Evolutionary conservation across 495 filamentous ascomycete genomes (phyloP).

Genomic region (Terfezia boudieri): DNA sequence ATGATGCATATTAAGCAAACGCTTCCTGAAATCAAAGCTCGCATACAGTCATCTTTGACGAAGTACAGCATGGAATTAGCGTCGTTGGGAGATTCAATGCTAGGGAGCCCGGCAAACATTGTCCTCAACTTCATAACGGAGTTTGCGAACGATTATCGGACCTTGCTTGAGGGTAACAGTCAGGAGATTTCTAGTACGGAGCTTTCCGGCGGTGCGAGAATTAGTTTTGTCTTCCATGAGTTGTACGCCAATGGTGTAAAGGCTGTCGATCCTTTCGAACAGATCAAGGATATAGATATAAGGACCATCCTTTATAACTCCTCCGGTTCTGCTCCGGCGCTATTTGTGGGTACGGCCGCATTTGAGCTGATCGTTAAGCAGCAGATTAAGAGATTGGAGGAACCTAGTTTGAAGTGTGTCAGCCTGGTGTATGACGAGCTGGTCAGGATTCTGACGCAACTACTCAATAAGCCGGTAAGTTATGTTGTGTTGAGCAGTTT

Average conservation of each 20-base stretch:
- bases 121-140: slow-evolving; percentile 97
- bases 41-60: slow-evolving; percentile 75
- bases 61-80: slow-evolving; percentile 72
- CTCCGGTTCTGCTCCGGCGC: slow-evolving; percentile 84
- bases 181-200: slow-evolving; percentile 84
- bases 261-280: slow-evolving; percentile 92
- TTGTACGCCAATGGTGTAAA: slow-evolving; percentile 96
- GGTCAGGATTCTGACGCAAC: slow-evolving; percentile 77
- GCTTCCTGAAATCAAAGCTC: slow-evolving; percentile 89
- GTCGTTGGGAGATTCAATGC: slow-evolving; percentile 76
- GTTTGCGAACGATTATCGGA: slow-evolving; percentile 91
- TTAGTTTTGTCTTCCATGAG: slow-evolving; percentile 98
- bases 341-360: slow-evolving; percentile 93
- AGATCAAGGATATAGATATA: slow-evolving; percentile 95
- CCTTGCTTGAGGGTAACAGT: slow-evolving; percentile 89
- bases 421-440: slow-evolving; percentile 94
- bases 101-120: slow-evolving; percentile 89
- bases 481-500: too few relatives aligned
- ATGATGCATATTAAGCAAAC: slow-evolving; percentile 99
- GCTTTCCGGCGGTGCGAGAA: slow-evolving; percentile 88
- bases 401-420: slow-evolving; percentile 90
- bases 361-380: slow-evolving; percentile 98
- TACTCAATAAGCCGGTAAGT: slow-evolving; percentile 50
- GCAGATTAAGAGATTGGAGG: slow-evolving; percentile 90
- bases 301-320: slow-evolving; percentile 95